Evolutionary conservation across 441 rosid genomes (phyloP).

Genomic region (Croton setiger): DNA sequence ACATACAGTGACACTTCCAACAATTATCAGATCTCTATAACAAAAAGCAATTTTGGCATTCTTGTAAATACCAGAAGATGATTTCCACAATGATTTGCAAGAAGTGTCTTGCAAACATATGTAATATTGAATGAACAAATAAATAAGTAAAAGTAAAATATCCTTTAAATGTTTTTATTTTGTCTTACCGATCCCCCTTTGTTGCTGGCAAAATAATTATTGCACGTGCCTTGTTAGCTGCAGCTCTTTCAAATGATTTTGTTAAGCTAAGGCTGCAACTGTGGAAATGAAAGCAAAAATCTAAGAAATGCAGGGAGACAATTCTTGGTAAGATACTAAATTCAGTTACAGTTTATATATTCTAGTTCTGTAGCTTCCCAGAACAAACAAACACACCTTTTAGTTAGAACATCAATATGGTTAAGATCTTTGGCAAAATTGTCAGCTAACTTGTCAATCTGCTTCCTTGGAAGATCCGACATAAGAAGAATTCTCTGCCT

Average conservation of each 20-base stretch:
- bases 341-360: constrained; percentile 2
- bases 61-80: background rate
- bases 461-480: constrained; percentile 97
- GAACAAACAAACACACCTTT: constrained; percentile 50
- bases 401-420: constrained; percentile 87
- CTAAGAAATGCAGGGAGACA: constrained; percentile 10
- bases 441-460: constrained; percentile 86
- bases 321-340: constrained; percentile 1
- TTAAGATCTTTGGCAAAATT: constrained; percentile 66
- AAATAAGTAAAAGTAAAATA: constrained; percentile 8
- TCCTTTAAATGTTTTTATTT: constrained; percentile 1
- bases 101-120: constrained; percentile 11
- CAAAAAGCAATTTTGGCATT: constrained; percentile 4
- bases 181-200: constrained; percentile 72
- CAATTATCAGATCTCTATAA: background rate
- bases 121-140: background rate
- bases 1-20: background rate
- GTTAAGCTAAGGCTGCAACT: constrained; percentile 95
- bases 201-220: constrained; percentile 84
- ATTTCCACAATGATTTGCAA: background rate
- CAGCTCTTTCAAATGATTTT: constrained; percentile 90
- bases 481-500: constrained; percentile 92
- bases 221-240: constrained; percentile 85
- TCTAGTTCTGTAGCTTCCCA: constrained; percentile 3
- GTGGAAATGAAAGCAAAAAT: constrained; percentile 36